These are phyloP conservation scores for Aureobasidium vineae DNA, from an alignment of 2,329 filamentous ascomycete genomes.

Conservation along the genomic window DNA sequence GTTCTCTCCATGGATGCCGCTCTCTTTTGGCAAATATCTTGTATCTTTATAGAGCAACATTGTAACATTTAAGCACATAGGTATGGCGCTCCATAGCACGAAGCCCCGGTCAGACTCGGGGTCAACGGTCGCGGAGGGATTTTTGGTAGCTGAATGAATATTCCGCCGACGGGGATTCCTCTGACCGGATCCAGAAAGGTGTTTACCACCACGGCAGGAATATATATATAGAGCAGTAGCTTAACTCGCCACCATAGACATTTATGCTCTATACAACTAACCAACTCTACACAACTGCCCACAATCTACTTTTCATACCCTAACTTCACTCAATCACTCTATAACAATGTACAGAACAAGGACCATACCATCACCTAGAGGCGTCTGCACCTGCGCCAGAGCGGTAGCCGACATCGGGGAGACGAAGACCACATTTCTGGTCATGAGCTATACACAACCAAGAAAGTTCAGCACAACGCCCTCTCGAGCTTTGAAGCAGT, in stretches of 20 bases:
- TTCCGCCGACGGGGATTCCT: conserved; percentile 11
- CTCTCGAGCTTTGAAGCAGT: conserved; percentile 43
- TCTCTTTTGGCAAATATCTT: too few species aligned
- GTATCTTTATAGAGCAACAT: too few species aligned
- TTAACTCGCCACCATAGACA: conserved; percentile 8
- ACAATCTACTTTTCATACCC: background rate
- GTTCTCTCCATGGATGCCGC: too few species aligned
- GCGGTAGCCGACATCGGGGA: conserved; percentile 6
- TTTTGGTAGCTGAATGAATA: background rate
- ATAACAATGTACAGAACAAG: conserved; percentile 35
- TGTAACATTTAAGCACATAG: too few species aligned
- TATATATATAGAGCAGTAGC: conserved; percentile 11
- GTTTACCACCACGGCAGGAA: background rate
- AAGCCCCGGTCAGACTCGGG: conserved; percentile 16
- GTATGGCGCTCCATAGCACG: too few species aligned
- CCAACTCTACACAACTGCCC: background rate
- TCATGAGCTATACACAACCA: conserved; percentile 27
- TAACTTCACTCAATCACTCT: background rate
- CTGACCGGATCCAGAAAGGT: conserved; percentile 1
- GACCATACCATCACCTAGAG: conserved; percentile 24
- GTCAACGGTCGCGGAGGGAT: conserved; percentile 16
- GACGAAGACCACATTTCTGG: background rate
- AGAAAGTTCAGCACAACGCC: conserved; percentile 46
- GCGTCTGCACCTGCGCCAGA: conserved; percentile 12
- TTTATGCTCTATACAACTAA: background rate